Conservation (phyloP, 2,329 filamentous ascomycete genomes). For the Rhynchosporium secalis region DNA sequence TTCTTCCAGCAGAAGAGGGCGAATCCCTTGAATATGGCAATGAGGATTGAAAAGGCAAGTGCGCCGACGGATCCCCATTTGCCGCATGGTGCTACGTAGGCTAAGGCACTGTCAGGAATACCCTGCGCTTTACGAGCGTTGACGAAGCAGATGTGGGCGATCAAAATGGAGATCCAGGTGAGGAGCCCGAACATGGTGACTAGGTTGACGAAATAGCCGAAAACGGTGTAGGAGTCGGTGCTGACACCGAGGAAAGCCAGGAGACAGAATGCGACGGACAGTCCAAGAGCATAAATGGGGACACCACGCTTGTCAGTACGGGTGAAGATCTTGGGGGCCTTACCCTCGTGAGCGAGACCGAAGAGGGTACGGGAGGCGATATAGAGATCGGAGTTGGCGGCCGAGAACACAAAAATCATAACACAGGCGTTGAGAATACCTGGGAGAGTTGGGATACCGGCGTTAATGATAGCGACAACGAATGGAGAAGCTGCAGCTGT, state of each 20-base stretch:
- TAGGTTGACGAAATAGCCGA: slow-evolving; percentile 71
- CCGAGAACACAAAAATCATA: slow-evolving; percentile 65
- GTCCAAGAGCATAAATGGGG: slow-evolving; percentile 48
- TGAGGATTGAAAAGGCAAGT: slow-evolving; percentile 68
- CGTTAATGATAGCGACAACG: slow-evolving; percentile 61
- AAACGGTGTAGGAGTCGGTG: slow-evolving; percentile 61
- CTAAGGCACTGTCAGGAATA: slow-evolving; percentile 54
- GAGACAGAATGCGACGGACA: slow-evolving; percentile 53
- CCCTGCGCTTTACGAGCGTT: slow-evolving; percentile 61
- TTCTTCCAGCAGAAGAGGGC: slow-evolving; percentile 67
- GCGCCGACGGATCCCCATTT: slow-evolving; percentile 66
- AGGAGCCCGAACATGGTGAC: slow-evolving; percentile 44
- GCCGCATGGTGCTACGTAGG: slow-evolving; percentile 72
- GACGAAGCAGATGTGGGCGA: slow-evolving; percentile 68
- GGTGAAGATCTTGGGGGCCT: slow-evolving; percentile 61
- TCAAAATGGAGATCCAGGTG: slow-evolving; percentile 54
- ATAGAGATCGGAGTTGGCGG: slow-evolving; percentile 61
- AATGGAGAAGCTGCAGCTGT: slow-evolving; percentile 52
- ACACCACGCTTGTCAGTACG: slow-evolving; percentile 57
- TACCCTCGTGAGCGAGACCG: slow-evolving; percentile 64
- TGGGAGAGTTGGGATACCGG: slow-evolving; percentile 63
- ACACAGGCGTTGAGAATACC: slow-evolving; percentile 69
- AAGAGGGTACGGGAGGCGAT: slow-evolving; percentile 70
- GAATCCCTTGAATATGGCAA: slow-evolving; percentile 82
- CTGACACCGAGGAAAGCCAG: slow-evolving; percentile 67